Percentiles rank a stretch among this genome's conserved stretches.
Conservation (phyloP, 2,329 filamentous ascomycete genomes). For the Neospermospora avenae region DNA sequence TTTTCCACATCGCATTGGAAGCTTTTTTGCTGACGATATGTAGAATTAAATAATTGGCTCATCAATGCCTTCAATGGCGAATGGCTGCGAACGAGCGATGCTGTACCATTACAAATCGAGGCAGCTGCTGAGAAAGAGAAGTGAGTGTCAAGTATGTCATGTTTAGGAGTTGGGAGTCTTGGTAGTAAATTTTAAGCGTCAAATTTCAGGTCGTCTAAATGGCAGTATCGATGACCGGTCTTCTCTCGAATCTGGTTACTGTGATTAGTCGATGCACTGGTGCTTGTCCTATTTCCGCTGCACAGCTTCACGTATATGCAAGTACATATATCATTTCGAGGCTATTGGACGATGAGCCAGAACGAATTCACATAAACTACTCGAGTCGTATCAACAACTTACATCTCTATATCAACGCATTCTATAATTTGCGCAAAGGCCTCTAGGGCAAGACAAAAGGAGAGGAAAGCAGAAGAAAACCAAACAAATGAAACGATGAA, state of each 20-base stretch:
- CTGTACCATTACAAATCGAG: constrained; percentile 33
- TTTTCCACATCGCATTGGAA: constrained; percentile 27
- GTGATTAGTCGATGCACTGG: no score
- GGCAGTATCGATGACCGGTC: no score
- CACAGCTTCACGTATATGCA: no score
- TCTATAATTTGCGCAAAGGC: no score
- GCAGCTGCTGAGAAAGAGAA: constrained; percentile 19
- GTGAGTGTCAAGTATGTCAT: neutral
- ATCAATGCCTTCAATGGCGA: constrained; percentile 97
- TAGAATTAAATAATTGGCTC: constrained; percentile 84
- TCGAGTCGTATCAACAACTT: no score
- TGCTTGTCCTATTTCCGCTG: no score
- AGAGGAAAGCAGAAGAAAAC: neutral
- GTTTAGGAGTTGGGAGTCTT: neutral
- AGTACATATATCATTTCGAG: no score
- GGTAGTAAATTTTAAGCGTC: neutral
- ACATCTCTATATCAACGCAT: no score
- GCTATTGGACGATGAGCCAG: no score
- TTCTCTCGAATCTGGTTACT: no score
- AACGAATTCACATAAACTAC: no score
- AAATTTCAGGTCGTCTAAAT: neutral
- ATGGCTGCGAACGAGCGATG: constrained; percentile 58
- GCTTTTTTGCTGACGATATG: constrained; percentile 33
- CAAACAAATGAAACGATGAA: neutral
- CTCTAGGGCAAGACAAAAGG: no score